Evolutionary conservation across 495 filamentous ascomycete species (phyloP), one percentile per base, ranked within the genome.

Genomic region (Letharia columbiana): DNA sequence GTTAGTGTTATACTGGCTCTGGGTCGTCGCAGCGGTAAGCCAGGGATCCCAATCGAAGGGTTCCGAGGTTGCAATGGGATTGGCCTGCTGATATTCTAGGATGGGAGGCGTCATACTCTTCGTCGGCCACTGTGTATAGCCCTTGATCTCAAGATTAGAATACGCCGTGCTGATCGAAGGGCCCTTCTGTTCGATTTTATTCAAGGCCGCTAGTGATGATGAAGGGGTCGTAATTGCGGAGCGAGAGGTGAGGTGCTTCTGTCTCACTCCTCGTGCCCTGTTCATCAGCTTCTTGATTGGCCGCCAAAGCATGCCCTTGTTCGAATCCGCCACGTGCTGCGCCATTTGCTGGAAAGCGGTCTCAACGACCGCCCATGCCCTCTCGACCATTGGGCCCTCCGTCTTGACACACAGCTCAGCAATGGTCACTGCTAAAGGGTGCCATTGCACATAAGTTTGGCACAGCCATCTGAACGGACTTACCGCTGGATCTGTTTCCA

Each of bases 281-380:
- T 61, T 79, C 79, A 89, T 87, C n/a, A 94, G 76, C 61, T 88
- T 88, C 28, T 79, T 79, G 52, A 95, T 75, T 1, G 89, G 89
- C 20, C 85, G 78, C 89, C 89, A 95, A 0, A 93, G 77, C 71
- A 83, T 85, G n/a, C 82, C 83, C 59, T 80, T 82, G 69, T 81
- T 83, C 44, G 81, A 78, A 20, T 86, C 77, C 41, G 80, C 82
- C 28, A 79, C 73, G 0, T 77, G 74, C 31, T 77, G 76, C 18
- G 81, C 79, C 72, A 81, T 82, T 33, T 77, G 76, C 49, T 78
- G 73, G 70, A 86, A 89, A 2, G 84, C 75, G 0, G 75, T 72
- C 61, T 86, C 84, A 20, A 96, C 77, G 0, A 89, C 88, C 11
- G 75, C 74, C 92, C 92, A 97, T 4, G 88, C 91, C 6, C 91